These are phyloP conservation scores for Clarireedia hainanense DNA, from an alignment of 2,329 filamentous ascomycete genomes.

Conservation along the genomic window DNA sequence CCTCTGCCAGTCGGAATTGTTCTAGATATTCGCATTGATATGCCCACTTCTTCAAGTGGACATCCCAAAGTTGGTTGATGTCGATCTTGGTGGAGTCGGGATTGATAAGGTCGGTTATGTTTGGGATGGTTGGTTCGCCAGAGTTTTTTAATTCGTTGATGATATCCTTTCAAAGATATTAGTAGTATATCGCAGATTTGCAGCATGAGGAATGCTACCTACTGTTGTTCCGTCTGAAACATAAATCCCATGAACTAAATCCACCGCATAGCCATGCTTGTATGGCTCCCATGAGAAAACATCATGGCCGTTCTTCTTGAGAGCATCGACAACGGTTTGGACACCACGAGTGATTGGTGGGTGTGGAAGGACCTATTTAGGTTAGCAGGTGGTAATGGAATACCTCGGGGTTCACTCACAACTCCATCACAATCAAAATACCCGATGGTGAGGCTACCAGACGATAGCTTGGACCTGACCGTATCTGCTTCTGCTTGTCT, in stretches of 20 bases:
- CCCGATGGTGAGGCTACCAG: slow-evolving; percentile 31
- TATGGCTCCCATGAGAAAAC: slow-evolving; percentile 34
- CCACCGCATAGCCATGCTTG: slow-evolving; percentile 26
- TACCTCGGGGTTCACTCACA: slow-evolving; percentile 24
- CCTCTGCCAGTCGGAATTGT: slow-evolving; percentile 24
- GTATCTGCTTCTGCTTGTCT: slow-evolving; percentile 23
- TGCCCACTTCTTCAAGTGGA: slow-evolving; percentile 21
- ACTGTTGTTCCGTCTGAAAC: slow-evolving; percentile 20
- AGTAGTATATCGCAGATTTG: neutral
- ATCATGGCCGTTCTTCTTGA: slow-evolving; percentile 46
- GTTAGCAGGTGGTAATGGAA: slow-evolving; percentile 44
- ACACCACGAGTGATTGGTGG: slow-evolving; percentile 51
- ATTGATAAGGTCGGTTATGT: slow-evolving; percentile 22
- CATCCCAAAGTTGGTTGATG: slow-evolving; percentile 21
- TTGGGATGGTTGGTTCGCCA: slow-evolving; percentile 40
- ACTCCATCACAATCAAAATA: slow-evolving; percentile 30
- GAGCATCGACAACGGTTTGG: slow-evolving; percentile 38
- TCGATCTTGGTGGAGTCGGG: slow-evolving; percentile 15
- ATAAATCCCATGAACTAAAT: slow-evolving; percentile 23
- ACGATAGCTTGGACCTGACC: slow-evolving; percentile 30
- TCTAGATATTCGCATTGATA: slow-evolving; percentile 30
- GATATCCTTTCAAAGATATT: neutral
- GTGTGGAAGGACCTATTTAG: slow-evolving; percentile 45
- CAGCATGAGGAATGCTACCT: neutral
- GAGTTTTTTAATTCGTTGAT: slow-evolving; percentile 39